These are phyloP conservation scores for Phaeotremella skinneri DNA, from an alignment of 768 basidiomycete genomes.

Conservation along the genomic window DNA sequence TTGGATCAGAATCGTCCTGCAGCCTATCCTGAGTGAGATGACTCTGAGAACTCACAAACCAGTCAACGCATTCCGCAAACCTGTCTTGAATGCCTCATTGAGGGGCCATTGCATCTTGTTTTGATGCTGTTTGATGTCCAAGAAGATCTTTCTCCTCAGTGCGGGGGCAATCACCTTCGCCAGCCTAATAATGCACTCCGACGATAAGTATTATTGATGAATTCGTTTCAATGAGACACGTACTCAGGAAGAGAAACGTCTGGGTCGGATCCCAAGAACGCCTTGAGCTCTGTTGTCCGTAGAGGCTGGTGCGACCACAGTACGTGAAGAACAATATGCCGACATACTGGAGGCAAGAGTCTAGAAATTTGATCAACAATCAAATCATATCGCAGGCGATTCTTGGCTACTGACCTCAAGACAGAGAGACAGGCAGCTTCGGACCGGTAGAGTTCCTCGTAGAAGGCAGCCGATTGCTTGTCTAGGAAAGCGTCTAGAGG, in stretches of 20 bases:
- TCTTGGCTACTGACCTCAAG: slow-evolving; percentile 34
- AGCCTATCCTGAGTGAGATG: neutral
- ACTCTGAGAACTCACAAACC: slow-evolving; percentile 36
- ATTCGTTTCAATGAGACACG: neutral
- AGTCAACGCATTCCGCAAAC: slow-evolving; percentile 47
- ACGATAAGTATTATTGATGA: slow-evolving; percentile 2
- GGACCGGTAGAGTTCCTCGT: slow-evolving; percentile 43
- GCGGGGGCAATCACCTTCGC: slow-evolving; percentile 29
- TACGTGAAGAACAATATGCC: slow-evolving; percentile 46
- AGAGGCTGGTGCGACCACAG: slow-evolving; percentile 42
- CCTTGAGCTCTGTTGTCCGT: slow-evolving; percentile 27
- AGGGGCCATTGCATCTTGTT: slow-evolving; percentile 27
- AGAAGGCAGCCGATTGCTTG: slow-evolving; percentile 45
- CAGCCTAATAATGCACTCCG: slow-evolving; percentile 10
- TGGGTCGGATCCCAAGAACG: slow-evolving; percentile 11
- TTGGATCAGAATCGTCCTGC: neutral
- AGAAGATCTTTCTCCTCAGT: slow-evolving; percentile 34
- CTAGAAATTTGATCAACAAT: slow-evolving; percentile 16
- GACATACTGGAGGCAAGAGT: slow-evolving; percentile 42
- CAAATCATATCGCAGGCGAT: neutral
- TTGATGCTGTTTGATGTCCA: slow-evolving; percentile 21
- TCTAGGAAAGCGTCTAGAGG: slow-evolving; percentile 46
- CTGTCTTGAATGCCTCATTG: slow-evolving; percentile 41
- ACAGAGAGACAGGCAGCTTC: slow-evolving; percentile 50
- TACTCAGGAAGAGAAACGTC: neutral